A percentile compares a stretch with the other conserved stretches of the same genome.
These are phyloP conservation scores for Scheffersomyces insectosa DNA, from an alignment of 1,139 yeast genomes.

Conservation along the genomic window DNA sequence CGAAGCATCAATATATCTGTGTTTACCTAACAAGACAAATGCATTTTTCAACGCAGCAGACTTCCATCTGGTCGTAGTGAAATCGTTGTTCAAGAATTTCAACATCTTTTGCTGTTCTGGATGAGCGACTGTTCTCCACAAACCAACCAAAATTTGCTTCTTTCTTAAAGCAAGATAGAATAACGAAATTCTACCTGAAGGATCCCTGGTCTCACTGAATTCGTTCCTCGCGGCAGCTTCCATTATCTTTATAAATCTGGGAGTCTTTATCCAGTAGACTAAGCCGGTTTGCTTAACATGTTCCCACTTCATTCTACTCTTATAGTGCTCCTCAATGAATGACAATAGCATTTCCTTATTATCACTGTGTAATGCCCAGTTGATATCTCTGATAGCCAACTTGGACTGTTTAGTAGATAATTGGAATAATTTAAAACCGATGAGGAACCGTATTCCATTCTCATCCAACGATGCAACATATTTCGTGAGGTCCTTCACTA, in stretches of 20 bases:
- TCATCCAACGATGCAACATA: slow-evolving; percentile 57
- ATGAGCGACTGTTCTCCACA: slow-evolving; percentile 82
- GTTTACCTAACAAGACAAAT: slow-evolving; percentile 84
- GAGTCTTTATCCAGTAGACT: slow-evolving; percentile 70
- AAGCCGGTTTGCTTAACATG: slow-evolving; percentile 62
- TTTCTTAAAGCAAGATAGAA: slow-evolving; percentile 77
- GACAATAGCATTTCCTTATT: slow-evolving; percentile 67
- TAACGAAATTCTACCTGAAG: slow-evolving; percentile 67
- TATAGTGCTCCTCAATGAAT: slow-evolving; percentile 50
- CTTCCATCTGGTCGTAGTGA: slow-evolving; percentile 71
- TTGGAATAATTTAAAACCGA: slow-evolving; percentile 72
- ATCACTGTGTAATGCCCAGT: slow-evolving; percentile 86
- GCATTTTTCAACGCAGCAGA: slow-evolving; percentile 93
- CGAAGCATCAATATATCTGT: slow-evolving; percentile 84
- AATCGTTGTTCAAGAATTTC: slow-evolving; percentile 75
- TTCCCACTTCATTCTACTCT: slow-evolving; percentile 57
- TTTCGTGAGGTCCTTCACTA: slow-evolving; percentile 56
- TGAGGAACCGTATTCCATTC: slow-evolving; percentile 69
- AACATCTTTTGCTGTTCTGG: slow-evolving; percentile 82
- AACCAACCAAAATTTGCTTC: slow-evolving; percentile 71
- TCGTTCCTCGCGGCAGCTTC: slow-evolving; percentile 74
- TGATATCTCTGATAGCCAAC: slow-evolving; percentile 75
- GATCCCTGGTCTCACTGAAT: slow-evolving; percentile 65
- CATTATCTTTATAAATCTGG: slow-evolving; percentile 48
- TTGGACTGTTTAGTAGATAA: slow-evolving; percentile 41